These are phyloP conservation scores for Metarhizium rileyi DNA, from an alignment of 2,329 filamentous ascomycete genomes.

Conservation along the genomic window DNA sequence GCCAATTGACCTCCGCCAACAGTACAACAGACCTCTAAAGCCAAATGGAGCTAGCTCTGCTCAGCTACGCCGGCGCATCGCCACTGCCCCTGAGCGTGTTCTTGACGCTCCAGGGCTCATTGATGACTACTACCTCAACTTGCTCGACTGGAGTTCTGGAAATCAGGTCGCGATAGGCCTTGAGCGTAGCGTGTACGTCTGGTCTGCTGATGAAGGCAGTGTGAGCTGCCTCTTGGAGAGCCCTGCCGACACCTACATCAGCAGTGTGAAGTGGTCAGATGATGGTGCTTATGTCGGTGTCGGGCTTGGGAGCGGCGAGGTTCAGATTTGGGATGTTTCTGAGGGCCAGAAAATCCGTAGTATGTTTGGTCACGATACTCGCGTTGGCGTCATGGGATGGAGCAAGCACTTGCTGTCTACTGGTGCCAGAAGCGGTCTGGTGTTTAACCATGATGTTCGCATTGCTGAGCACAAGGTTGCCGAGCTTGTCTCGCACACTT, in stretches of 20 bases:
- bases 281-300: slow-evolving; percentile 95
- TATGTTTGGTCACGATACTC: slow-evolving; percentile 96
- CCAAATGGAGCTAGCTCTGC: slow-evolving; percentile 62
- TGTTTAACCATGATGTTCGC: slow-evolving; percentile 98
- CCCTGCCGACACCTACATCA: slow-evolving; percentile 83
- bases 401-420: slow-evolving; percentile 97
- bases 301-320: slow-evolving; percentile 87
- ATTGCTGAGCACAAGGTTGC: slow-evolving; percentile 97
- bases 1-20: slow-evolving; percentile 91
- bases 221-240: slow-evolving; percentile 87
- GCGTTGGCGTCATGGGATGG: slow-evolving; percentile 97
- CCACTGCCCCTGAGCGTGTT: slow-evolving; percentile 90
- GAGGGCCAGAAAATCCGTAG: slow-evolving; percentile 92
- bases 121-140: slow-evolving; percentile 98
- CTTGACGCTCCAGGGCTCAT: slow-evolving; percentile 92
- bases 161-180: slow-evolving; percentile 98
- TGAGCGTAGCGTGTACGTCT: slow-evolving; percentile 95
- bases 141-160: slow-evolving; percentile 94
- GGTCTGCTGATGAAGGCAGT: slow-evolving; percentile 89
- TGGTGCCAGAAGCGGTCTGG: slow-evolving; percentile 84
- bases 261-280: slow-evolving; percentile 97
- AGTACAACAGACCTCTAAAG: slow-evolving; percentile 96
- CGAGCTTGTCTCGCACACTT: slow-evolving; percentile 93
- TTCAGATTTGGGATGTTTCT: slow-evolving; percentile 98
- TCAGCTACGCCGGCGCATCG: slow-evolving; percentile 83